Percentiles rank a stretch among this genome's conserved stretches.
These are phyloP conservation scores for Salix brachista DNA, from an alignment of 345 rosid genomes.

Conservation along the genomic window DNA sequence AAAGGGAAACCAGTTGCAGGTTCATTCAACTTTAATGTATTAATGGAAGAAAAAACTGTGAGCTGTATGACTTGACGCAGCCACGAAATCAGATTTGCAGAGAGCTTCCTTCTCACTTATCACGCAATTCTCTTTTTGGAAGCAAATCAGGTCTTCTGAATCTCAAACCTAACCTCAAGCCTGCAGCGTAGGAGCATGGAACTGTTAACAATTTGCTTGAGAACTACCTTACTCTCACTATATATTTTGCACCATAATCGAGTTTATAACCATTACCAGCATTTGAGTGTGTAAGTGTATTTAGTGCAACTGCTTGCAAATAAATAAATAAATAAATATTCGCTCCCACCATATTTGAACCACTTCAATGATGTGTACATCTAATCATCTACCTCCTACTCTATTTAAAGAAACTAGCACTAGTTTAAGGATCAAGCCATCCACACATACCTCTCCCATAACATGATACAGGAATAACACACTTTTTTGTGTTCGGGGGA, in stretches of 20 bases:
- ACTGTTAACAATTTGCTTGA: background rate
- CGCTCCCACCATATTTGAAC: background rate
- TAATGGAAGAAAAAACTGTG: background rate
- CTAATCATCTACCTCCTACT: background rate
- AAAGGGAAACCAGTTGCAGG: background rate
- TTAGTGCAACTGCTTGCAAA: background rate
- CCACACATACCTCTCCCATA: background rate
- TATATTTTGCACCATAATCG: too few species aligned
- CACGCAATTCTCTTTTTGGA: slow-evolving; percentile 70
- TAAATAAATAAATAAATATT: background rate
- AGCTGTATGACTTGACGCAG: background rate
- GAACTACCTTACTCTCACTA: background rate
- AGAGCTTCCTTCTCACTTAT: slow-evolving; percentile 37
- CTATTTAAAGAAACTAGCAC: too few species aligned
- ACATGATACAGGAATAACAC: background rate
- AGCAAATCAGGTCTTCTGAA: slow-evolving; percentile 70
- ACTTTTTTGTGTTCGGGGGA: background rate
- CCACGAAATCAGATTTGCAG: background rate
- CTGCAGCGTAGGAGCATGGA: slow-evolving; percentile 30
- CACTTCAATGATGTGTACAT: background rate
- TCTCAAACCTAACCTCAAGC: slow-evolving; percentile 67
- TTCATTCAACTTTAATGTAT: background rate
- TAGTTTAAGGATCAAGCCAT: too few species aligned
- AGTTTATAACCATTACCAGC: background rate
- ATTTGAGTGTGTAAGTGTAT: background rate